phyloP scores from a whole-genome alignment of 2,329 filamentous ascomycete genomes.

The Ophiostoma fasciatum region DNA sequence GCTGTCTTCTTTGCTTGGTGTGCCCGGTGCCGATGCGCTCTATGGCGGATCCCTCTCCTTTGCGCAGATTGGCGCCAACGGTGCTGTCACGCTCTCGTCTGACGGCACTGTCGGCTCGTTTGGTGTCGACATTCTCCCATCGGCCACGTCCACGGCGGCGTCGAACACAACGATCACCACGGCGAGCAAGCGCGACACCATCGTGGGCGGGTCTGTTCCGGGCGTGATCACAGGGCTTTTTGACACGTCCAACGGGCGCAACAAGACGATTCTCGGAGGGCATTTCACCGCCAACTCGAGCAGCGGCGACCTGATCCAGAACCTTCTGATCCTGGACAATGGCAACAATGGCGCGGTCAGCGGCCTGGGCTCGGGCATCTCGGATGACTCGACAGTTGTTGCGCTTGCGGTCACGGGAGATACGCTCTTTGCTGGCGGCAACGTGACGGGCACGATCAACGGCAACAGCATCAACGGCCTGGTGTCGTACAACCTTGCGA shows the following conservation, averaged over 20 bases:
- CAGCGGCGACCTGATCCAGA: slow-evolving; percentile 59
- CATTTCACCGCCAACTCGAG: slow-evolving; percentile 61
- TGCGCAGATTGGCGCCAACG: slow-evolving; percentile 56
- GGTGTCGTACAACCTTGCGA: slow-evolving; percentile 61
- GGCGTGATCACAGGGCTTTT: slow-evolving; percentile 71
- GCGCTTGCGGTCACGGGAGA: slow-evolving; percentile 53
- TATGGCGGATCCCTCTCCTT: slow-evolving; percentile 77
- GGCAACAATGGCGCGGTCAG: slow-evolving; percentile 49
- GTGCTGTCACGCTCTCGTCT: slow-evolving; percentile 50
- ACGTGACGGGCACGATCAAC: slow-evolving; percentile 55
- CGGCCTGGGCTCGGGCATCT: slow-evolving; percentile 53
- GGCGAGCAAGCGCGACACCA: slow-evolving; percentile 31
- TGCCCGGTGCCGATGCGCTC: slow-evolving; percentile 48
- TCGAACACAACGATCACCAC: slow-evolving; percentile 20
- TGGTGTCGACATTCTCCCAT: slow-evolving; percentile 38
- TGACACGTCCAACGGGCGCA: slow-evolving; percentile 48
- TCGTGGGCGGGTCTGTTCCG: slow-evolving; percentile 27
- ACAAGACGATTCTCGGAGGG: slow-evolving; percentile 77
- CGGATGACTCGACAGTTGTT: slow-evolving; percentile 58
- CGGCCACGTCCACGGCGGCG: slow-evolving; percentile 15
- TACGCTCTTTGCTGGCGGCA: slow-evolving; percentile 69
- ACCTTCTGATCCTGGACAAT: slow-evolving; percentile 70
- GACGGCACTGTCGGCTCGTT: slow-evolving; percentile 38
- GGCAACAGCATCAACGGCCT: slow-evolving; percentile 54
- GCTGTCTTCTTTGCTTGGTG: slow-evolving; percentile 49